Base-by-base conservation (phyloP, 2,329 filamentous ascomycete genomes). In the Monosporascus ibericus region DNA sequence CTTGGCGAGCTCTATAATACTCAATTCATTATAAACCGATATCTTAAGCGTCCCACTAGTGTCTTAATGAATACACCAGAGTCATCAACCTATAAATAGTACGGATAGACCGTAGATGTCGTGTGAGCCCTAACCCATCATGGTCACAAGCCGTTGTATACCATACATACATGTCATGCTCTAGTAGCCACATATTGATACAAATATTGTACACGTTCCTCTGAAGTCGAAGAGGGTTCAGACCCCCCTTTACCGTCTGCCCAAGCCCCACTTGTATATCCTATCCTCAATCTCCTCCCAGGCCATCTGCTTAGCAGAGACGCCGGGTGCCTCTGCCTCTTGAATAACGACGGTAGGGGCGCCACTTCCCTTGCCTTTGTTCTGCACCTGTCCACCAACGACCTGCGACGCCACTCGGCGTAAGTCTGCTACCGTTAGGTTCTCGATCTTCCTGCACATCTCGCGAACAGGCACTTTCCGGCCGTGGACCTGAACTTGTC, bases 401-500 rank as follows among this genome's bases (percentile, higher is more conserved):
- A 99, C 86, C 60, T 83, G 75, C 60, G 76, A 77, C 5, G 94
- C 94, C 3, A 97, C 92, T 48, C 90, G 79, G 34, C 90, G 79
- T 58, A 99, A 74, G 68, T 99, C 94, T 9, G 81, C 64, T 0
- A 95, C 82, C 0, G 88, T 95, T 52, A 99, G 75, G 6, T 76
- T 78, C 65, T 96, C 89, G 60, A 99, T 99, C 66, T 85, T 84
- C 48, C 75, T 76, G 66, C 92, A 96, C 92, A 99, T 97, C 67
- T 97, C 92, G 59, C 84, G 83, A 7, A 96, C 92, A 2, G 92
- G 88, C 6, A 97, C 83, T 74, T 96, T 96, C 60, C 84, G 82
- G 22, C 92, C 94, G 67, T 97, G 92, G n/a, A 96, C 90, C 75
- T 97, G 94, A 11, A 99, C 90, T 69, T 96, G 92, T 57, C 94